These are phyloP conservation scores for Apiotrichum domesticum DNA, from an alignment of 1,284 basidiomycete genomes.

Conservation along the genomic window DNA sequence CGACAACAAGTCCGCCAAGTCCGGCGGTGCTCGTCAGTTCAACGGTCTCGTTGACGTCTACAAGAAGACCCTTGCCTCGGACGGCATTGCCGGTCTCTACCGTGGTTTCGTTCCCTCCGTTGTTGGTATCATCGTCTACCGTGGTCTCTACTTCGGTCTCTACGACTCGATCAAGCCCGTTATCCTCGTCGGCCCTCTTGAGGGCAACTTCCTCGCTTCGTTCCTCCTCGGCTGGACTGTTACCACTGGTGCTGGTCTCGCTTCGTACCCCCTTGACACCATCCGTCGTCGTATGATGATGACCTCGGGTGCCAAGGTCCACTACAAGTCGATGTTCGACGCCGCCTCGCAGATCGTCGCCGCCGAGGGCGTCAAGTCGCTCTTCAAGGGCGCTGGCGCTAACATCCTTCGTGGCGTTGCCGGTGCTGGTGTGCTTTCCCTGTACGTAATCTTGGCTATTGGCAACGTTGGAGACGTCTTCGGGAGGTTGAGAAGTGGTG, in stretches of 20 bases:
- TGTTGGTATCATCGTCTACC: conserved; percentile 92
- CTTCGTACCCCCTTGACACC: conserved; percentile 90
- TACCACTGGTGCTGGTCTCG: conserved; percentile 90
- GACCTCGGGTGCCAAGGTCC: conserved; percentile 65
- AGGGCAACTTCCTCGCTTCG: conserved; percentile 85
- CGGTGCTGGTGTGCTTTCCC: conserved; percentile 62
- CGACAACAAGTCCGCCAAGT: conserved; percentile 78
- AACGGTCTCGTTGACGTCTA: conserved; percentile 90
- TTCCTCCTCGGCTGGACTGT: conserved; percentile 91
- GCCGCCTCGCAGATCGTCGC: conserved; percentile 58
- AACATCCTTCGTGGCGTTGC: conserved; percentile 65
- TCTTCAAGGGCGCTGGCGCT: conserved; percentile 56
- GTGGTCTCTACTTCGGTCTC: conserved; percentile 72
- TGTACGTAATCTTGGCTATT: conserved; percentile 23
- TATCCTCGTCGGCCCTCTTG: conserved; percentile 75
- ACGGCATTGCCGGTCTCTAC: conserved; percentile 85
- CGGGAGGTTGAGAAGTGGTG: too few relatives aligned
- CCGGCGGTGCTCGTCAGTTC: conserved; percentile 83
- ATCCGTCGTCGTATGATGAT: conserved; percentile 97
- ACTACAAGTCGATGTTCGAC: conserved; percentile 56
- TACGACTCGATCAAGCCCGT: conserved; percentile 93
- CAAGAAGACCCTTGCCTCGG: conserved; percentile 80
- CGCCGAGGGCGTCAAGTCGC: conserved; percentile 56
- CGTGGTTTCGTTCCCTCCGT: conserved; percentile 93
- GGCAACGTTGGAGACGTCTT: too few relatives aligned